These are phyloP conservation scores for Trametes elegans DNA, from an alignment of 768 basidiomycete species.

Conservation along the genomic window DNA sequence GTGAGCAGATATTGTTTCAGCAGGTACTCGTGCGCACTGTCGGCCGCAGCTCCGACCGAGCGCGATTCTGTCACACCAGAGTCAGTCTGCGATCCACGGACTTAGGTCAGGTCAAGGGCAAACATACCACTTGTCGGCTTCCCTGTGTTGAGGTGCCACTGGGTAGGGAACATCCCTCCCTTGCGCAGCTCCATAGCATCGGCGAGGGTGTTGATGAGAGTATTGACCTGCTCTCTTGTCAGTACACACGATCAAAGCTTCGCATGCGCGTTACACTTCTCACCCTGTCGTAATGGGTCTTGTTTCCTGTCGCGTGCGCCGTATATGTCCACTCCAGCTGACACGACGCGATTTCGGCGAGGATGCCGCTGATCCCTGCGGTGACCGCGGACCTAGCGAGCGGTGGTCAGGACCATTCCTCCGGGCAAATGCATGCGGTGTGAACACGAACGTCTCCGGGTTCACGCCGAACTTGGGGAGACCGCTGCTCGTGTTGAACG, in stretches of 20 bases:
- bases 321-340: conserved; percentile 88
- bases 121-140: conserved; percentile 46
- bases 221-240: conserved; percentile 39
- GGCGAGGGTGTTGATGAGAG: conserved; percentile 47
- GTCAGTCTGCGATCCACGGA: background rate
- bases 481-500: conserved; percentile 68
- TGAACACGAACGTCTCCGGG: conserved; percentile 47
- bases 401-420: background rate
- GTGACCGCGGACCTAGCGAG: conserved; percentile 36
- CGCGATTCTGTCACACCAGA: conserved; percentile 23
- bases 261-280: conserved; percentile 10
- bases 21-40: conserved; percentile 77
- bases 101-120: background rate
- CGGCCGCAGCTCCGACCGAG: conserved; percentile 65
- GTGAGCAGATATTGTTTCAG: conserved; percentile 73
- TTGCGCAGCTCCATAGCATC: conserved; percentile 43
- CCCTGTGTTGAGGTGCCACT: conserved; percentile 52
- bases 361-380: conserved; percentile 40
- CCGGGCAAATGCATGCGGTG: background rate
- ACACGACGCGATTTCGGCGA: conserved; percentile 82
- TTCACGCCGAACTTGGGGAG: conserved; percentile 70
- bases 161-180: conserved; percentile 63
- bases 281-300: conserved; percentile 57
- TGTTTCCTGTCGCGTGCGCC: conserved; percentile 72
- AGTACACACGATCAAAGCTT: background rate